A percentile compares a stretch with the other conserved stretches of the same genome.
phyloP scores from a whole-genome alignment of 2,329 filamentous ascomycete genomes.

The Coleophoma cylindrospora region DNA sequence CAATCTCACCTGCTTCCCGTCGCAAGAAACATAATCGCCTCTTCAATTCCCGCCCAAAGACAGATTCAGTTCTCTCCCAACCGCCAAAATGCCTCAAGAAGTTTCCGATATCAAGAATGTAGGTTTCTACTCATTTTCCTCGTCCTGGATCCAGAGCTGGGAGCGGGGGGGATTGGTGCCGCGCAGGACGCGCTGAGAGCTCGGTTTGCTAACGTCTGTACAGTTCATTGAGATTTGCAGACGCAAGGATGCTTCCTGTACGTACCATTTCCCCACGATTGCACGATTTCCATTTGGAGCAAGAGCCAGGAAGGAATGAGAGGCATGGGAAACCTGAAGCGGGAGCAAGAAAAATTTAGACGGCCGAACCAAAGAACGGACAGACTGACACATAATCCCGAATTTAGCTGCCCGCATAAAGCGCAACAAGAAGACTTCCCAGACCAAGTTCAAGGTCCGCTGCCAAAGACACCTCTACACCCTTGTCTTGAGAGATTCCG shows the following conservation, averaged over 20 bases:
- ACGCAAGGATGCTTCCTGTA: conserved; percentile 99
- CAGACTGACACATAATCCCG: conserved; percentile 8
- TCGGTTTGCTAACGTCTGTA: background rate
- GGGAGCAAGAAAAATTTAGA: background rate
- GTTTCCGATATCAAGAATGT: conserved; percentile 95
- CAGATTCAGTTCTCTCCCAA: conserved; percentile 19
- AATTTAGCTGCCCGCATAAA: conserved; percentile 84
- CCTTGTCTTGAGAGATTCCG: conserved; percentile 94
- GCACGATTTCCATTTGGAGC: background rate
- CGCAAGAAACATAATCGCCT: background rate
- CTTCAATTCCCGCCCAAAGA: conserved; percentile 6
- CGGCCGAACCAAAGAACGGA: background rate
- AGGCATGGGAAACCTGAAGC: background rate
- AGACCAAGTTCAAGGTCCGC: conserved; percentile 99
- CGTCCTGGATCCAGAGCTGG: too few relatives aligned
- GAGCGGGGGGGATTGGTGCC: too few relatives aligned
- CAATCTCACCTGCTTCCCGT: too few relatives aligned
- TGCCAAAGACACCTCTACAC: conserved; percentile 97
- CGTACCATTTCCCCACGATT: conserved; percentile 36
- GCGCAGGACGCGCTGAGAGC: too few relatives aligned
- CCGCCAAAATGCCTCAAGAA: conserved; percentile 94
- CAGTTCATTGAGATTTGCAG: conserved; percentile 99
- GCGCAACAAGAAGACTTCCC: conserved; percentile 85
- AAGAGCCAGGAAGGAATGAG: background rate
- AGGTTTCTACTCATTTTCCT: conserved; percentile 19